Percentiles rank a stretch among this genome's conserved stretches.
These are phyloP conservation scores for Inonotus hispidus DNA, from an alignment of 1,284 basidiomycete species.

Conservation along the genomic window DNA sequence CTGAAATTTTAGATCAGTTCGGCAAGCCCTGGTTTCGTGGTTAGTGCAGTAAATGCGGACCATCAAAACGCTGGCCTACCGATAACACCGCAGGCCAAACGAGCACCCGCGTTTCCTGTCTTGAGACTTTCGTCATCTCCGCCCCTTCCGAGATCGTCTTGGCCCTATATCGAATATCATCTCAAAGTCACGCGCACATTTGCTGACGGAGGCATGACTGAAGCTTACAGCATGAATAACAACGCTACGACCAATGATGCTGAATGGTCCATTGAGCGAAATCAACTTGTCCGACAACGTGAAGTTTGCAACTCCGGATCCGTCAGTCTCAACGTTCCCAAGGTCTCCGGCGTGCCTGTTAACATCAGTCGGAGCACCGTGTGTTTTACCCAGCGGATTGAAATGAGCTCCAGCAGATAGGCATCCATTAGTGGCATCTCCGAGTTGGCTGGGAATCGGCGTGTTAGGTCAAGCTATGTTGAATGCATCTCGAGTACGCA, in stretches of 20 bases:
- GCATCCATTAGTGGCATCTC: conserved; percentile 67
- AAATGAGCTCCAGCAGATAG: conserved; percentile 69
- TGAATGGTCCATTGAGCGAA: conserved; percentile 63
- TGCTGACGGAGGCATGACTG: not conserved
- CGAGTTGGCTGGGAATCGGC: conserved; percentile 45
- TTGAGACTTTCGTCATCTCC: conserved; percentile 60
- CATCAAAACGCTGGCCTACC: conserved; percentile 34
- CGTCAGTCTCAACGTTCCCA: conserved; percentile 67
- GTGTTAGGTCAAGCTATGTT: not conserved
- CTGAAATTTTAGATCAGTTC: not conserved
- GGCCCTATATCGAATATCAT: conserved; percentile 42
- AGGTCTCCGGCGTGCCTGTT: conserved; percentile 74
- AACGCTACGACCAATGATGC: conserved; percentile 62
- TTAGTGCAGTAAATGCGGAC: not conserved
- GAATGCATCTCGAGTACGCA: conserved; percentile 32
- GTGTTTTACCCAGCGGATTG: conserved; percentile 63
- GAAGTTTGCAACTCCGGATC: conserved; percentile 51
- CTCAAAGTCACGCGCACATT: conserved; percentile 4
- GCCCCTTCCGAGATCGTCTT: conserved; percentile 72
- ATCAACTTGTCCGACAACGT: conserved; percentile 56
- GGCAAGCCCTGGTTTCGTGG: not conserved
- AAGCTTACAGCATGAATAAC: conserved; percentile 56
- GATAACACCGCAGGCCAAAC: conserved; percentile 73
- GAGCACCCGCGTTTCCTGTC: conserved; percentile 70
- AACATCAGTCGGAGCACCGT: conserved; percentile 55